phyloP scores from a whole-genome alignment of 768 basidiomycete genomes.

The Leccinum boreale region DNA sequence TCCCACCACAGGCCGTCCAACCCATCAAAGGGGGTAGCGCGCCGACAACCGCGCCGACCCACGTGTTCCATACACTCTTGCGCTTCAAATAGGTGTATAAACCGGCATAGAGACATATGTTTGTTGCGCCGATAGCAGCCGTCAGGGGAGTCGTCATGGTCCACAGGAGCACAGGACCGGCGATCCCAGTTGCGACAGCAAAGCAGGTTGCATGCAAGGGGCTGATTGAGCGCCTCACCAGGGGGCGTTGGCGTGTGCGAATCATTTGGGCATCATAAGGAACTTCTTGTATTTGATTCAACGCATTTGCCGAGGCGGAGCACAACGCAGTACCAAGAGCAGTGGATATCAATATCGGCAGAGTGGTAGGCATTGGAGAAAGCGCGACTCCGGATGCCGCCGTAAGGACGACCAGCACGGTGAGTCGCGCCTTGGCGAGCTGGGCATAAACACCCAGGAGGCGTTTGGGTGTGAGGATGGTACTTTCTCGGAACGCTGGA shows the following conservation, averaged over 20 bases:
- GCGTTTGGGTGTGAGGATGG: constrained; percentile 45
- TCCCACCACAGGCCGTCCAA: constrained; percentile 92
- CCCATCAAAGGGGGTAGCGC: constrained; percentile 95
- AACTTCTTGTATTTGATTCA: constrained; percentile 93
- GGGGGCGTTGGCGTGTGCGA: constrained; percentile 82
- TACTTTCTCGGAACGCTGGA: constrained; percentile 34
- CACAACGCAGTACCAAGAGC: constrained; percentile 89
- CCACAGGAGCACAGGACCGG: constrained; percentile 77
- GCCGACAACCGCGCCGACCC: constrained; percentile 93
- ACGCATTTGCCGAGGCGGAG: constrained; percentile 87
- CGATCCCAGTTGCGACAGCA: constrained; percentile 68
- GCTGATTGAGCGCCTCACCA: constrained; percentile 81
- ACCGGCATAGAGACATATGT: constrained; percentile 87
- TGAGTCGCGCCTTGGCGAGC: constrained; percentile 82
- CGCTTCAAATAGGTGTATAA: constrained; percentile 93
- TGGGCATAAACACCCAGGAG: constrained; percentile 71
- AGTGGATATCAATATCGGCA: constrained; percentile 82
- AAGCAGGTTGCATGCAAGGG: constrained; percentile 84
- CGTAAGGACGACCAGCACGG: constrained; percentile 79
- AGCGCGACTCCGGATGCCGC: constrained; percentile 92
- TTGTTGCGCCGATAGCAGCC: constrained; percentile 76
- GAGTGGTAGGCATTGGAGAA: constrained; percentile 79
- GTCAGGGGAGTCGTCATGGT: constrained; percentile 84
- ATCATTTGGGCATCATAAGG: constrained; percentile 98
- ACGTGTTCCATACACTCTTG: constrained; percentile 78